Percentiles rank a stretch among this genome's conserved stretches.
Conservation (phyloP, 2,329 filamentous ascomycete genomes). For the Boeremia exigua region DNA sequence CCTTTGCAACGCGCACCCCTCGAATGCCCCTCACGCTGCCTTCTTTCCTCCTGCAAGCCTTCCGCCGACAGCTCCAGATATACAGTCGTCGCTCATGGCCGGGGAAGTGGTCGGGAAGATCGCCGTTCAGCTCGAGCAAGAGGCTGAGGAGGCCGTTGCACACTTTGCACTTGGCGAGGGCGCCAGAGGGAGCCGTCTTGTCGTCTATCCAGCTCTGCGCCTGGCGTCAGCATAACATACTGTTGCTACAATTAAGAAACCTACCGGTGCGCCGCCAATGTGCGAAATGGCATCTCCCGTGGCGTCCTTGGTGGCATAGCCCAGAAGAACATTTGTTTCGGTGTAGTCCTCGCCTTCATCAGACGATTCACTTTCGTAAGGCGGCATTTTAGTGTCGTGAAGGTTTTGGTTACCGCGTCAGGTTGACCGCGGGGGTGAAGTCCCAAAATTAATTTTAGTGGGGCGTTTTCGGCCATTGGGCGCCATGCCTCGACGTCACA, state of each 20-base stretch:
- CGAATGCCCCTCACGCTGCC: slow-evolving; percentile 81
- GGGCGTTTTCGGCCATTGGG: background rate
- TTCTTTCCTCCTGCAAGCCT: slow-evolving; percentile 78
- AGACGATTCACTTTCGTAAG: slow-evolving; percentile 88
- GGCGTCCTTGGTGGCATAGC: slow-evolving; percentile 81
- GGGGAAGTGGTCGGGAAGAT: slow-evolving; percentile 85
- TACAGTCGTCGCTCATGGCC: slow-evolving; percentile 88
- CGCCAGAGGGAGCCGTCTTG: slow-evolving; percentile 72
- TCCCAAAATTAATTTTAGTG: slow-evolving; percentile 11
- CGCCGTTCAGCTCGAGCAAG: slow-evolving; percentile 88
- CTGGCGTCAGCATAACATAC: background rate
- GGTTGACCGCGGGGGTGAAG: slow-evolving; percentile 6
- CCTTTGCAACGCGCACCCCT: slow-evolving; percentile 64
- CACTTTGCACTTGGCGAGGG: slow-evolving; percentile 82
- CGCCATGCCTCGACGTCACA: background rate
- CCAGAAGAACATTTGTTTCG: slow-evolving; percentile 86
- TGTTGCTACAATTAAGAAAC: slow-evolving; percentile 38
- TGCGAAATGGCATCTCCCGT: slow-evolving; percentile 86
- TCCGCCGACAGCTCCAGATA: slow-evolving; percentile 79
- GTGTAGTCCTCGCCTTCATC: slow-evolving; percentile 70
- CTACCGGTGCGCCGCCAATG: slow-evolving; percentile 84
- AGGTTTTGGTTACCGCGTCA: background rate
- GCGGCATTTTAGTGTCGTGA: slow-evolving; percentile 61
- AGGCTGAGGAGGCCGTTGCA: slow-evolving; percentile 85
- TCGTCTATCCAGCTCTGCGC: slow-evolving; percentile 78